Conservation (phyloP, 108 stramenopile genomes). For the Ochromonas danica region DNA sequence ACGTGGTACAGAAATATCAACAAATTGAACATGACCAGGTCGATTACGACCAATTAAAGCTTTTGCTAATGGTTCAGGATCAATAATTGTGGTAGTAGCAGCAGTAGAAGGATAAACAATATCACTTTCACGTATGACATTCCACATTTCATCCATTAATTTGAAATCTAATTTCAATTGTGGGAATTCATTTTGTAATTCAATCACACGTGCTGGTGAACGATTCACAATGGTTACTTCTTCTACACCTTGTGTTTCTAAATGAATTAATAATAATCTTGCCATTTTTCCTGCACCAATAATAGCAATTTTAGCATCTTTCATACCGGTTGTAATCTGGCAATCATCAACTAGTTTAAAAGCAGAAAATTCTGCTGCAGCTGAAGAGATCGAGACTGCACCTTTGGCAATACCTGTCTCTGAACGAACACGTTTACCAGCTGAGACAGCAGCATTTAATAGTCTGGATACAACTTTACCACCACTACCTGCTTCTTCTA, state of each 20-base stretch:
- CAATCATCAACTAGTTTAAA: slow-evolving; percentile 64
- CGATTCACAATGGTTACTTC: slow-evolving; percentile 93
- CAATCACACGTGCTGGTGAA: slow-evolving; percentile 47
- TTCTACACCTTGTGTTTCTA: slow-evolving; percentile 85
- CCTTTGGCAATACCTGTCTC: slow-evolving; percentile 96
- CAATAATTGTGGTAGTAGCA: slow-evolving; percentile 28
- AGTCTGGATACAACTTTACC: slow-evolving; percentile 89
- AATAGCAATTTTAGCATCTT: slow-evolving; percentile 82
- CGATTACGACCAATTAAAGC: neutral
- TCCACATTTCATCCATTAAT: slow-evolving; percentile 66
- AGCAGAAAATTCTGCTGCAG: slow-evolving; percentile 87
- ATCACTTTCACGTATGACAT: slow-evolving; percentile 79
- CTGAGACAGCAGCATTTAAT: slow-evolving; percentile 88
- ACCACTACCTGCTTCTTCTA: slow-evolving; percentile 66
- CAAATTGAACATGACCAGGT: slow-evolving; percentile 50
- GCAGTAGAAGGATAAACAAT: slow-evolving; percentile 88
- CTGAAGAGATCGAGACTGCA: slow-evolving; percentile 79
- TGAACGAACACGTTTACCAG: slow-evolving; percentile 90
- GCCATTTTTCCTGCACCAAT: slow-evolving; percentile 98
- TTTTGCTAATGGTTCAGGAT: neutral
- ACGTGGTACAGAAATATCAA: slow-evolving; percentile 96
- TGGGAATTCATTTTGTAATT: slow-evolving; percentile 47
- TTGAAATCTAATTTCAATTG: slow-evolving; percentile 46
- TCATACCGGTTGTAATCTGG: slow-evolving; percentile 67
- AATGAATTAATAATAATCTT: slow-evolving; percentile 85